Base-by-base conservation (phyloP, 2,329 filamentous ascomycete species). In the Diaporthe caulivora region DNA sequence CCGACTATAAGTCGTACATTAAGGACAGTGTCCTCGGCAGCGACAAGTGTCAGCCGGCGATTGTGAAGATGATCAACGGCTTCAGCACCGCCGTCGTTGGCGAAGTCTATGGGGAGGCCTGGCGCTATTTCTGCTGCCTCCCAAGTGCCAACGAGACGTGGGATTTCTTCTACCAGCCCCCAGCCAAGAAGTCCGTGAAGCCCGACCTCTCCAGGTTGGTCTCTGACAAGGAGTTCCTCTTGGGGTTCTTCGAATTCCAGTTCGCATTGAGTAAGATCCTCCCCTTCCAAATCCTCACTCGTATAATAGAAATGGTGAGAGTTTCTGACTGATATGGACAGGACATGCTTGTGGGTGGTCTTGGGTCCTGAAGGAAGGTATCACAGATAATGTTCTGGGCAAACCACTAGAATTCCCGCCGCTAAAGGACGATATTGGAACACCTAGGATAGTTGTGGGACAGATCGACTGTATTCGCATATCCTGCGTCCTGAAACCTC, bases 331-430 rank as follows among this genome's bases (percentile, higher is more conserved):
- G 44, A 47, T 13, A 10, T 40, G 34, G 18, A 4, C 10, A 88
- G 87, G 84, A 7, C 84, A 87, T 60, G 85, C 83, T 0, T 82
- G 83, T 1, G 85, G 86, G 0, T 86, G 85, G 1, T 83, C 84
- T 0, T 85, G 82, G 75, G 79, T 62, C 2, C 24, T 88, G 26
- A 78, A 78, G 18, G 85, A 84, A 34, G 18, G 15, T 26, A 18
- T 53, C 15, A 42, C 54, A 9, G 3, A 58, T 8, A 10, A 49
- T 49, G 40, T 26, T 3, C 40, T 31, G 42, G 9, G 13, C 26
- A 15, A 29, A 17, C 37, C 37, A 8, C n/a, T 29, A 2, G 24
- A 24, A n/a, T 70, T 70, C 37, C 84, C 84, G 0, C 80, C 84
- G 29, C 78, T 79, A 26, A 79, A 80, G 1, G 71, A 75, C 7